Evolutionary conservation across 495 filamentous ascomycete genomes (phyloP), one percentile per base, ranked within the genome.

Genomic region (Niebla homalea): DNA sequence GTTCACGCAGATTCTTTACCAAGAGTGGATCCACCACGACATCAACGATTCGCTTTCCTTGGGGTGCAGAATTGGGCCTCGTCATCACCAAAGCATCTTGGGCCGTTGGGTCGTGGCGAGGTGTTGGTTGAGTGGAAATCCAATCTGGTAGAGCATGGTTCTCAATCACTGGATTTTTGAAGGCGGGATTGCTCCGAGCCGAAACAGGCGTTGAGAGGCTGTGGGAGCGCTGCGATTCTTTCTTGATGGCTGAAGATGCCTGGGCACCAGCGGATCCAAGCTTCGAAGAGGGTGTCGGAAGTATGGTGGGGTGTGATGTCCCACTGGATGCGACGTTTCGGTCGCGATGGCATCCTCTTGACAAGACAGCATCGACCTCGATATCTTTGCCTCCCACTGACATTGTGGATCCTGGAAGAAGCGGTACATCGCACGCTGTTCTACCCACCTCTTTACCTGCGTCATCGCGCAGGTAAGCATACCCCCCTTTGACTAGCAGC

Each of bases 1-100:
- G 85, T 35, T 77, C 74, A 3, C 85, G 80, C 14, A 90, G 65
- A 53, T 80, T 73, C 53, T 77, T 76, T 0, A 64, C 59, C n/a
- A 90, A 62, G 23, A 84, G 62, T 11, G 85, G 85, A 64, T 90
- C 85, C 1, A 90, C 75, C 4, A 90, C 85, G 3, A 90, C 84
- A 63, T 89, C 85, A 0, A 90, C 85, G 40, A 88, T 66, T 41
- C 74, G 70, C 58, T 81, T 86, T 0, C 81, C 83, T 36, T 72
- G 75, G 0, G 79, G 78, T 20, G 71, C 70, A 43, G 52, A 64
- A 26, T 57, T 64, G 0, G 78, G 80, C 37, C 82, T 67, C 50
- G 73, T 77, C 85, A 89, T 87, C 4, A 89, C 75, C 49, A 89
- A 62, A 8, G 85, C 81, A 15, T 71, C 73, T 23, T 73, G 63